phyloP scores from a whole-genome alignment of 768 basidiomycete species.

The Hygrophorus pudorinus region DNA sequence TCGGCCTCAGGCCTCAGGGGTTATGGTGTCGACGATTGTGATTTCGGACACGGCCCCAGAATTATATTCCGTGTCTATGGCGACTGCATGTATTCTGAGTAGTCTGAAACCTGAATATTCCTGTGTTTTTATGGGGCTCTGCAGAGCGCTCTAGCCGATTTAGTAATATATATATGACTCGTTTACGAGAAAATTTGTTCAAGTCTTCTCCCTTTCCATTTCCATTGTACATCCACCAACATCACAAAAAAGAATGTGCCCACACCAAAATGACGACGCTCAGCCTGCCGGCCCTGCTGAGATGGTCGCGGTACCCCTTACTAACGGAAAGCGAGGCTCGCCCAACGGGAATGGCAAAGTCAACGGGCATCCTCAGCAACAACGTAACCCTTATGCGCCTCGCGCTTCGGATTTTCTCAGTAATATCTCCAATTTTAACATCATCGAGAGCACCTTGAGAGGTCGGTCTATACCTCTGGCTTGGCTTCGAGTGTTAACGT shows the following conservation, averaged over 20 bases:
- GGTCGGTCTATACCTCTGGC: constrained; percentile 36
- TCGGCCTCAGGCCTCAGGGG: too few relatives aligned
- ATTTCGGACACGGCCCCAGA: too few relatives aligned
- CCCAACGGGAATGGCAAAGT: constrained; percentile 26
- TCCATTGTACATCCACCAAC: background rate
- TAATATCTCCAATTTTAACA: constrained; percentile 89
- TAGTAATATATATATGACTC: too few relatives aligned
- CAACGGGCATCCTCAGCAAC: constrained; percentile 24
- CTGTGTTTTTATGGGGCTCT: too few relatives aligned
- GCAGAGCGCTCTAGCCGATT: too few relatives aligned
- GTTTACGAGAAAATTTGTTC: background rate
- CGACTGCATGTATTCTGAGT: too few relatives aligned
- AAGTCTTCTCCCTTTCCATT: background rate
- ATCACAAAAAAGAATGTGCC: constrained; percentile 43
- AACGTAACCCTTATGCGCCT: constrained; percentile 76
- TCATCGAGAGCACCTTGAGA: constrained; percentile 94
- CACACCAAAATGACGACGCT: constrained; percentile 43
- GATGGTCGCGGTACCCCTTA: constrained; percentile 64
- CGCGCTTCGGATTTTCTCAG: constrained; percentile 89
- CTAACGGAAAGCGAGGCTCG: constrained; percentile 40
- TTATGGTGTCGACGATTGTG: too few relatives aligned
- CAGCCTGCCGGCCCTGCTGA: constrained; percentile 36
- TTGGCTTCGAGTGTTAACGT: constrained; percentile 1
- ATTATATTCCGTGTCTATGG: too few relatives aligned
- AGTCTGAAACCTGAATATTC: too few relatives aligned